Evolutionary conservation across 1,284 basidiomycete species (phyloP).

Genomic region (Papiliotrema fonsecae): DNA sequence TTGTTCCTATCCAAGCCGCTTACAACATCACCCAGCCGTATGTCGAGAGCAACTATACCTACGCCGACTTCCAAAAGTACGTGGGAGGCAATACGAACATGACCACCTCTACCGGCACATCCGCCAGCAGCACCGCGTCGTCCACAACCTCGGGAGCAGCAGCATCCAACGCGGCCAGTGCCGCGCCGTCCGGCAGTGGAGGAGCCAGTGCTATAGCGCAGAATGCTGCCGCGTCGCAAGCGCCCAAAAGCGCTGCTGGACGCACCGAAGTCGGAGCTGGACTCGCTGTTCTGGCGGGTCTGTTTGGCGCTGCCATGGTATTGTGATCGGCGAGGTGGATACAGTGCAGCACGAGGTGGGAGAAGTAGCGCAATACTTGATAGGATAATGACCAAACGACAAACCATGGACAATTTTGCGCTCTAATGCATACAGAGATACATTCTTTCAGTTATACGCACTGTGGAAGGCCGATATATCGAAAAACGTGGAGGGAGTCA

Average conservation of each 20-base stretch:
- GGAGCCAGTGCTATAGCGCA: not conserved
- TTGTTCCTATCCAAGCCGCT: constrained; percentile 45
- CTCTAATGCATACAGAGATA: no score
- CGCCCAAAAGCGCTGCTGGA: not conserved
- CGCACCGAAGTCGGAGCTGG: not conserved
- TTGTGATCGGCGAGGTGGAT: not conserved
- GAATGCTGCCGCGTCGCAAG: not conserved
- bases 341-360: no score
- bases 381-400: no score
- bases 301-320: not conserved
- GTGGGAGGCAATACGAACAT: constrained; percentile 9
- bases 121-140: not conserved
- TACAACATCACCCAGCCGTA: constrained; percentile 50
- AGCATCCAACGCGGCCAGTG: not conserved
- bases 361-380: no score
- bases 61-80: constrained; percentile 31
- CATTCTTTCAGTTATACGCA: no score
- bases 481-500: no score
- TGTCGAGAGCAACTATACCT: constrained; percentile 47
- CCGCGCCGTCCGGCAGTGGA: not conserved
- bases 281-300: not conserved
- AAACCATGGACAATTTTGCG: no score
- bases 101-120: constrained; percentile 2
- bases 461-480: no score
- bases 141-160: not conserved